These are phyloP conservation scores for Boletellus ananas DNA, from an alignment of 768 basidiomycete genomes.

Conservation along the genomic window DNA sequence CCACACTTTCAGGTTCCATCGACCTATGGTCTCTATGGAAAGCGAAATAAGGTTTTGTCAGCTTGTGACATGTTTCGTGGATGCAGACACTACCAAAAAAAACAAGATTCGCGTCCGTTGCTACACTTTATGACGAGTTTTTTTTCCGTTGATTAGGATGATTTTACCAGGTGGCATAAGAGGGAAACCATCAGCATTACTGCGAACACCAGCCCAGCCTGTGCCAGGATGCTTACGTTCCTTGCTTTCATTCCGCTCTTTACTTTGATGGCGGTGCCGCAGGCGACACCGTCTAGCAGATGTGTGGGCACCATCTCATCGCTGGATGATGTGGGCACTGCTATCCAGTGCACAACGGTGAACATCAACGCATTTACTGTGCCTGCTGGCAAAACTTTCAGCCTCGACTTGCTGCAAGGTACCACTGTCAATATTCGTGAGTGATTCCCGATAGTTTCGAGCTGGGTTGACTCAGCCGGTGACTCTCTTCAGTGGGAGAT, in stretches of 20 bases:
- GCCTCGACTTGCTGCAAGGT: conserved; percentile 41
- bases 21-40: no score
- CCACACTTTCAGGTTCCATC: no score
- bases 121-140: no score
- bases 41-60: no score
- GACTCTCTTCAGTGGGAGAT: conserved; percentile 45
- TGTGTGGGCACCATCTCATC: conserved; percentile 57
- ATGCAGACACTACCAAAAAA: neutral
- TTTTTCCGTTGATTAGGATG: no score
- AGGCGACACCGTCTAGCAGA: conserved; percentile 3
- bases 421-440: conserved; percentile 58
- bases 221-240: conserved; percentile 7
- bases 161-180: conserved; percentile 4
- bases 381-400: conserved; percentile 49
- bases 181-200: neutral
- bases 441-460: conserved; percentile 15
- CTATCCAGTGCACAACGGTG: conserved; percentile 55
- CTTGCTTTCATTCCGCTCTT: conserved; percentile 16
- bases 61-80: no score
- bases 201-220: neutral
- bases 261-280: conserved; percentile 16
- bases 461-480: neutral
- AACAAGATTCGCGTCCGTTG: neutral
- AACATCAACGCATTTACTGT: conserved; percentile 56
- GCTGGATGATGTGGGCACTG: conserved; percentile 45